Conservation (phyloP, 352 stramenopile genomes). For the Phytophthora syringae region DNA sequence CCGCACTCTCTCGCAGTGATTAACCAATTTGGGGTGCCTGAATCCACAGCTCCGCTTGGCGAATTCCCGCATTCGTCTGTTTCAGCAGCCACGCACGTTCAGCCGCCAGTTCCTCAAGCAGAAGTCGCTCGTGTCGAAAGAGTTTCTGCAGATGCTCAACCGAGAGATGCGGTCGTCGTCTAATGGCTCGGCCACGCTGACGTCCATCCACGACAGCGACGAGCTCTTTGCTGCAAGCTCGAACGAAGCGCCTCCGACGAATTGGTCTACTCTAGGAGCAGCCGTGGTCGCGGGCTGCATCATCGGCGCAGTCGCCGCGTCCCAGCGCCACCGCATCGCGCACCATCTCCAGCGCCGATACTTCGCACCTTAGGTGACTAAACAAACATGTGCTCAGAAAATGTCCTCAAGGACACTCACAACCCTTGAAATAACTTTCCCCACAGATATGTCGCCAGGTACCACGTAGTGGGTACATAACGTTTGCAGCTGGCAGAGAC, state of each 20-base stretch:
- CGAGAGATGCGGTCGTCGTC: constrained; percentile 23
- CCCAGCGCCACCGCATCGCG: constrained; percentile 23
- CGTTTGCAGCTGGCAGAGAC: too few species aligned
- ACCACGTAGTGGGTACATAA: too few species aligned
- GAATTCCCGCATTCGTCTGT: constrained; percentile 28
- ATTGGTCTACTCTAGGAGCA: constrained; percentile 40
- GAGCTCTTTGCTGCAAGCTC: constrained; percentile 7
- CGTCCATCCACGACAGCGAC: constrained; percentile 20
- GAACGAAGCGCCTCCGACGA: neutral
- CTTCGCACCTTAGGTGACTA: neutral
- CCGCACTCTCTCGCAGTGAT: neutral
- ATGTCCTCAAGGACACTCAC: too few species aligned
- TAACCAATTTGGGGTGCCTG: neutral
- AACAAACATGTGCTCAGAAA: too few species aligned
- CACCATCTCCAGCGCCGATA: constrained; percentile 17
- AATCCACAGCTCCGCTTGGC: constrained; percentile 23
- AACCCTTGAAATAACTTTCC: too few species aligned
- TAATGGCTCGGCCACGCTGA: constrained; percentile 17
- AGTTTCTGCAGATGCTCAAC: constrained; percentile 30
- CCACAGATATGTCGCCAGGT: too few species aligned
- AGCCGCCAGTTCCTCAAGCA: constrained; percentile 31
- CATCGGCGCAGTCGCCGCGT: constrained; percentile 28
- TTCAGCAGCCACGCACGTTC: constrained; percentile 29
- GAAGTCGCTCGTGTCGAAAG: constrained; percentile 28
- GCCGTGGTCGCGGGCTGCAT: constrained; percentile 40